phyloP scores from a whole-genome alignment of 2,329 filamentous ascomycete genomes.

The Talaromyces sp. region DNA sequence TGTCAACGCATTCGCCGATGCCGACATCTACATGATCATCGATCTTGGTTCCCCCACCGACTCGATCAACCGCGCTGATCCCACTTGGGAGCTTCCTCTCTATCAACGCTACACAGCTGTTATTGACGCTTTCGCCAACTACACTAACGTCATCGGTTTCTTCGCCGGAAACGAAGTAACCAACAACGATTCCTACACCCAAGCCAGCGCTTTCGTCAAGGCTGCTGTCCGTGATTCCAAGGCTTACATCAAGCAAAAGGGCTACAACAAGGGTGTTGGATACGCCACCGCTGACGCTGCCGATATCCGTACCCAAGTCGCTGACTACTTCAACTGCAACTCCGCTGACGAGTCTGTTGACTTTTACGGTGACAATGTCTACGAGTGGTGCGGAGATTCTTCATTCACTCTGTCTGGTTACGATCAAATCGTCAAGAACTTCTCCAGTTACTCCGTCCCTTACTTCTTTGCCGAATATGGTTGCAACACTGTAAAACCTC shows the following conservation, averaged over 20 bases:
- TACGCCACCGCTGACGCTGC: slow-evolving; percentile 95
- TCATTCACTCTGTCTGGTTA: slow-evolving; percentile 79
- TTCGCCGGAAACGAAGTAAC: slow-evolving; percentile 98
- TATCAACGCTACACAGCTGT: slow-evolving; percentile 80
- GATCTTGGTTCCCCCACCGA: slow-evolving; percentile 77
- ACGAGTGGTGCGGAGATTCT: slow-evolving; percentile 92
- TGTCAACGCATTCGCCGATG: slow-evolving; percentile 77
- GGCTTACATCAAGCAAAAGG: slow-evolving; percentile 79
- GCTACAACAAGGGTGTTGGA: slow-evolving; percentile 82
- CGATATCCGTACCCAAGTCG: slow-evolving; percentile 74
- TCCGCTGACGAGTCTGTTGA: slow-evolving; percentile 67
- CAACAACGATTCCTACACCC: slow-evolving; percentile 83
- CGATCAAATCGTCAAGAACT: slow-evolving; percentile 78
- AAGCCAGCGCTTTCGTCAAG: slow-evolving; percentile 92
- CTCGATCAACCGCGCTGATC: slow-evolving; percentile 81
- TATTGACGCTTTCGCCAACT: slow-evolving; percentile 74
- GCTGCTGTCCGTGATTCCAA: slow-evolving; percentile 96
- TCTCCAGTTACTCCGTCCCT: slow-evolving; percentile 82
- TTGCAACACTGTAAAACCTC: slow-evolving; percentile 72
- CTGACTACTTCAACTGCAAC: slow-evolving; percentile 94
- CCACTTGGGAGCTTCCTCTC: slow-evolving; percentile 74
- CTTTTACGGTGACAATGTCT: slow-evolving; percentile 99
- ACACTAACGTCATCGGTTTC: slow-evolving; percentile 92
- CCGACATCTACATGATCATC: slow-evolving; percentile 91
- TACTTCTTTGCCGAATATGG: slow-evolving; percentile 99